Conservation (phyloP, 495 filamentous ascomycete species). For the Endocarpon pusillum region DNA sequence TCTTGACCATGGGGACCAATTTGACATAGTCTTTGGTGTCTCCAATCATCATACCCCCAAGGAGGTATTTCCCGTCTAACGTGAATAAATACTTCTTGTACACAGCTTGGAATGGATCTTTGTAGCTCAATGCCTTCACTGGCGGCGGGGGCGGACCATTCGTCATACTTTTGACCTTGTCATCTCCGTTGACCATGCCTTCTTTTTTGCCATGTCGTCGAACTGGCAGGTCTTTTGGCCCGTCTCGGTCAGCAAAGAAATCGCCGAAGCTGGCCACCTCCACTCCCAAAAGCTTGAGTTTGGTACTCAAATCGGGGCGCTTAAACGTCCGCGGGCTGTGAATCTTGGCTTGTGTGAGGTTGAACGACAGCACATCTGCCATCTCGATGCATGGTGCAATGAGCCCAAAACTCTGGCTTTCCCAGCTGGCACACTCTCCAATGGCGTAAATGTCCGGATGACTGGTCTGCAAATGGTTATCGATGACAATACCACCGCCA, state of each 20-base stretch:
- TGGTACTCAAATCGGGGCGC: constrained; percentile 81
- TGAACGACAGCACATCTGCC: constrained; percentile 92
- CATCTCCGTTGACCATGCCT: constrained; percentile 17
- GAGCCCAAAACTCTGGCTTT: constrained; percentile 81
- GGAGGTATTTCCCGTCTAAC: constrained; percentile 75
- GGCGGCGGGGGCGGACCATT: constrained; percentile 34
- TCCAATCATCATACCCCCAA: constrained; percentile 98
- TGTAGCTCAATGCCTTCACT: constrained; percentile 82
- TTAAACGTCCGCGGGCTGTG: constrained; percentile 59
- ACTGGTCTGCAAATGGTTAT: constrained; percentile 51
- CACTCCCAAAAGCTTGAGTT: constrained; percentile 82
- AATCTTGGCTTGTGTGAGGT: constrained; percentile 66
- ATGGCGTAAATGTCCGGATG: constrained; percentile 69
- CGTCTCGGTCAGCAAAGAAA: constrained; percentile 87
- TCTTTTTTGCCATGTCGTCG: constrained; percentile 24
- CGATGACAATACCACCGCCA: constrained; percentile 65
- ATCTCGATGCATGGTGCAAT: constrained; percentile 93
- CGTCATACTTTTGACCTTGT: constrained; percentile 31
- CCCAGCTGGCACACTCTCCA: constrained; percentile 90
- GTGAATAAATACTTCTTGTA: constrained; percentile 98
- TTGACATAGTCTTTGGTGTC: constrained; percentile 92
- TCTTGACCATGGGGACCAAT: constrained; percentile 85
- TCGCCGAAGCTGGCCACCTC: constrained; percentile 94
- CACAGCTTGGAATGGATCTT: constrained; percentile 81
- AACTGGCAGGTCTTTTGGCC: constrained; percentile 56